A percentile compares a stretch with the other conserved stretches of the same genome.
phyloP scores from a whole-genome alignment of 2,329 filamentous ascomycete species.

The Aspergillus proliferans region DNA sequence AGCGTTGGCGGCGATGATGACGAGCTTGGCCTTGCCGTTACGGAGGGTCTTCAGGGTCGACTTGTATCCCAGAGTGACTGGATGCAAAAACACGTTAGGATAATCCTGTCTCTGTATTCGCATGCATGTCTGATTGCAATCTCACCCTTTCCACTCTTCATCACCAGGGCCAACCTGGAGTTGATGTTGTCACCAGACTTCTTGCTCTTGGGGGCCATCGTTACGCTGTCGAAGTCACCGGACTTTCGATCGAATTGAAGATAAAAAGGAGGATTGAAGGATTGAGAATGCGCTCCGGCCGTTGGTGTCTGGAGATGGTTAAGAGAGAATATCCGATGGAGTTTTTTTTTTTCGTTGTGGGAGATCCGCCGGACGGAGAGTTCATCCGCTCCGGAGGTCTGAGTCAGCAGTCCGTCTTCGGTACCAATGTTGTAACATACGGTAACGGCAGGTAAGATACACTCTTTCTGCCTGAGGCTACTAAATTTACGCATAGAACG shows the following conservation, averaged over 20 bases:
- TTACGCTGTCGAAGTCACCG: conserved; percentile 33
- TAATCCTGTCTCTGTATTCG: not conserved
- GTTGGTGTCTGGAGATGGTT: conserved; percentile 8
- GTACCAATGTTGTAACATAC: not conserved
- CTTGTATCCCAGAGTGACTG: conserved; percentile 85
- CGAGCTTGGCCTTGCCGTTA: conserved; percentile 95
- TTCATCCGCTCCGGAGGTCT: not conserved
- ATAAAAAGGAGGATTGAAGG: conserved; percentile 1
- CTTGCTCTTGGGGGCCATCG: conserved; percentile 61
- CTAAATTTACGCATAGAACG: not conserved
- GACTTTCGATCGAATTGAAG: conserved; percentile 9
- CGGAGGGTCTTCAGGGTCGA: conserved; percentile 84
- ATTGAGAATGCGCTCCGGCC: conserved; percentile 33
- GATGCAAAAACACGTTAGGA: conserved; percentile 5
- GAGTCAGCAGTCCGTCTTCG: not conserved
- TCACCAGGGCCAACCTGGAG: conserved; percentile 62
- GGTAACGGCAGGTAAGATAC: not conserved
- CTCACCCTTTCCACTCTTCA: conserved; percentile 51
- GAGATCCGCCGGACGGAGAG: not conserved
- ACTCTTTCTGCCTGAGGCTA: not conserved
- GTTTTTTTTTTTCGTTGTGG: conserved; percentile 4
- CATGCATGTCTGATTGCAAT: conserved; percentile 1
- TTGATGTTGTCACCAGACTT: conserved; percentile 79
- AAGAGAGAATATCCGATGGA: not conserved
- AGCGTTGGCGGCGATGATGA: conserved; percentile 93